phyloP scores from a whole-genome alignment of 2,329 filamentous ascomycete species.

The Scedosporium minutisporum region DNA sequence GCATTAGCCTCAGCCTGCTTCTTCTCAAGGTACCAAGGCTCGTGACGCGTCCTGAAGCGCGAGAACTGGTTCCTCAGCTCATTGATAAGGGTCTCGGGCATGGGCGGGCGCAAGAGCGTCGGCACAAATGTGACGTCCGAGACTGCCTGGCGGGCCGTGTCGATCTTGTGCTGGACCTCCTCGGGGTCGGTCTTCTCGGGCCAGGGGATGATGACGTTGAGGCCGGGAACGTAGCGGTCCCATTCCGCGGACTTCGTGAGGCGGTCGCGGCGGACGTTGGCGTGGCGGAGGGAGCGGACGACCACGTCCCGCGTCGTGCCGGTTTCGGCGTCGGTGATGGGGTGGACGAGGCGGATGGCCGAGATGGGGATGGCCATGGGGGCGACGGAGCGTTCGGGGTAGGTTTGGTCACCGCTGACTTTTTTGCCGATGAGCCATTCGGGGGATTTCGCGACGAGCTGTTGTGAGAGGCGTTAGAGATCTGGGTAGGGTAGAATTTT shows the following conservation, averaged over 20 bases:
- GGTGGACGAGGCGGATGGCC: slow-evolving; percentile 72
- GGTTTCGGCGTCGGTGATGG: slow-evolving; percentile 56
- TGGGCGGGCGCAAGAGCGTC: slow-evolving; percentile 66
- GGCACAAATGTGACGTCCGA: slow-evolving; percentile 69
- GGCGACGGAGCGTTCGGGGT: slow-evolving; percentile 23
- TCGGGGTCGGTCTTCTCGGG: slow-evolving; percentile 51
- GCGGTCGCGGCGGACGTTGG: slow-evolving; percentile 30
- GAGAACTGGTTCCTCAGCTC: slow-evolving; percentile 80
- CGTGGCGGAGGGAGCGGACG: slow-evolving; percentile 58
- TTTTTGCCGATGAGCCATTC: slow-evolving; percentile 21
- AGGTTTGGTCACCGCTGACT: slow-evolving; percentile 22
- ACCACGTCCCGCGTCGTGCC: slow-evolving; percentile 63
- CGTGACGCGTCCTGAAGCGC: slow-evolving; percentile 71
- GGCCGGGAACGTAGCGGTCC: slow-evolving; percentile 56
- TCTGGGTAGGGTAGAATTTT: background rate
- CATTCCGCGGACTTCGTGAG: slow-evolving; percentile 32
- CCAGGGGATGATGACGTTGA: slow-evolving; percentile 69
- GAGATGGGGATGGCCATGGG: slow-evolving; percentile 55
- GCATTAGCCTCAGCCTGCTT: slow-evolving; percentile 50
- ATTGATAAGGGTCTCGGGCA: slow-evolving; percentile 69
- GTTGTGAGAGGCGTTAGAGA: slow-evolving; percentile 1
- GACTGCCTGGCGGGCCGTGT: slow-evolving; percentile 69
- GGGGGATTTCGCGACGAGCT: slow-evolving; percentile 24
- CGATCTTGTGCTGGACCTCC: slow-evolving; percentile 45
- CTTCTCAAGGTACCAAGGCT: slow-evolving; percentile 58